Evolutionary conservation across 1,139 yeast genomes (phyloP), one percentile per base, ranked within the genome.

Genomic region (Debaryomyces sp.): DNA sequence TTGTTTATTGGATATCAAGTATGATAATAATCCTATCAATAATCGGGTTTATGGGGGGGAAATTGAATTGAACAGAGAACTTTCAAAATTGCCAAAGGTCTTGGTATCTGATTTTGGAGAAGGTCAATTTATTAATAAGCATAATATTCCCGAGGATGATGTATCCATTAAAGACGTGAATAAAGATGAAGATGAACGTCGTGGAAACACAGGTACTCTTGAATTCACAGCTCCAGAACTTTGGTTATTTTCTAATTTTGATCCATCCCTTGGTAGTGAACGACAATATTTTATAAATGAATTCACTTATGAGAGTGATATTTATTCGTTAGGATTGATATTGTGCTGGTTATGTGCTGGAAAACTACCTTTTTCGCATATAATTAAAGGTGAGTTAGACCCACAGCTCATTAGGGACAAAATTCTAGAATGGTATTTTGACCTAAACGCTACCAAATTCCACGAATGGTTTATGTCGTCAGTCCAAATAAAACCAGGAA

Each of bases 71-170:
- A 64, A 68, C 10, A 56, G 57, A 0, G 66, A 63, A 1, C 55
- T 68, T 1, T 53, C 59, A 2, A 55, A 57, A 21, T 68, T 86
- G 6, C 96, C 96, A 0, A 80, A 78, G 21, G 81, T 89, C 0
- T 73, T 89, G 17, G 94, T 91, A 9, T 86, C 96, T 34, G 97
- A 91, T 67, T 87, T 91, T 64, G 97, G 97, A 2, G 97, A 91
- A 63, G 89, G 96, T 4, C 89, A 88, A 54, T 73, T 87, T 55
- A 85, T 85, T 42, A 90, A 70, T 48, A 71, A 70, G 48, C 70
- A 65, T 6, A 41, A 44, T 29, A 22, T 56, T 2, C 54, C 45
- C 7, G 47, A 22, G 13, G 29, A 49, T 9, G 51, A 43, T n/a
- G 36, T 50, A n/a, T 51, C 56, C 5, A 45, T 43, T 18, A 48